Evolutionary conservation across 768 basidiomycete species (phyloP).

Genomic region (Kwoniella heveanensis): DNA sequence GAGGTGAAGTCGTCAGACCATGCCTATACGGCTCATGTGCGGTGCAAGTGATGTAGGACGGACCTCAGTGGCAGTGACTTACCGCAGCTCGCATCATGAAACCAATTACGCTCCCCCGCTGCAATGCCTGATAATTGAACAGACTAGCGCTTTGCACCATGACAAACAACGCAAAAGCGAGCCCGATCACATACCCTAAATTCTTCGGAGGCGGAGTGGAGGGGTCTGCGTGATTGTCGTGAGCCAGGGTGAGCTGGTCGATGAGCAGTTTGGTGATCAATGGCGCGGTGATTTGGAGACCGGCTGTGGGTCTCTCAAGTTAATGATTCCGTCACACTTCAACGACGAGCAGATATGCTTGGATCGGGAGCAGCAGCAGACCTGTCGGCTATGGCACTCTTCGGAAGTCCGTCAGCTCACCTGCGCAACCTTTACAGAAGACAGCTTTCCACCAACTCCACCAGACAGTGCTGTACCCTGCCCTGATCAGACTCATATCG

Average conservation of each 20-base stretch:
- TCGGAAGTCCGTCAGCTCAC: too few relatives aligned
- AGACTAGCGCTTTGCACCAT: slow-evolving; percentile 14
- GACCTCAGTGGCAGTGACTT: too few relatives aligned
- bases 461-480: slow-evolving; percentile 29
- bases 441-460: slow-evolving; percentile 30
- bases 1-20: background rate
- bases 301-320: background rate
- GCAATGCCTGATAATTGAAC: slow-evolving; percentile 22
- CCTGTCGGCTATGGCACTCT: too few relatives aligned
- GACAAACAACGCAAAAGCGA: slow-evolving; percentile 6
- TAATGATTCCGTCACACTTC: too few relatives aligned
- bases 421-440: slow-evolving; percentile 18
- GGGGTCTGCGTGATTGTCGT: slow-evolving; percentile 3
- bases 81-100: slow-evolving; percentile 26
- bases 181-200: slow-evolving; percentile 63
- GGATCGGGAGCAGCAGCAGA: too few relatives aligned
- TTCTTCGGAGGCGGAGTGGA: slow-evolving; percentile 56
- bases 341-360: too few relatives aligned
- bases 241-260: slow-evolving; percentile 37
- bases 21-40: too few relatives aligned
- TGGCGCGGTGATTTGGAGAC: slow-evolving; percentile 27
- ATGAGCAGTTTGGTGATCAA: slow-evolving; percentile 32
- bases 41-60: too few relatives aligned
- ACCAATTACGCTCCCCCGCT: slow-evolving; percentile 25
- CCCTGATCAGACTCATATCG: slow-evolving; percentile 39